A percentile compares a stretch with the other conserved stretches of the same genome.
Evolutionary conservation across 1,139 yeast species (phyloP).

Genomic region (Zygoascus sp.): DNA sequence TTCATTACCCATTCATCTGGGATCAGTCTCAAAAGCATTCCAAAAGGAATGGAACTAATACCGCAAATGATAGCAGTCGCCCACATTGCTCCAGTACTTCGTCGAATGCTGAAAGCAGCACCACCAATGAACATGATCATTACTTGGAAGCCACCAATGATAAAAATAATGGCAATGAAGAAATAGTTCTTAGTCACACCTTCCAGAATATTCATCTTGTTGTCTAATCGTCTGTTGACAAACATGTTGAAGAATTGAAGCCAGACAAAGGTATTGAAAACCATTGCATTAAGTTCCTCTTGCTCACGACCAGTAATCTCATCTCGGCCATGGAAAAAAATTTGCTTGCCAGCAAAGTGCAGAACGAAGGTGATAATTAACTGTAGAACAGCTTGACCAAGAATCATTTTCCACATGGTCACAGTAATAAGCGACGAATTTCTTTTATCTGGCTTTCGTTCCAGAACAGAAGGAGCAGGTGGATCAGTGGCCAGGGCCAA

Average conservation of each 20-base stretch:
- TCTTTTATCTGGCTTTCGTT: slow-evolving; percentile 83
- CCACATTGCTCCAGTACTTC: slow-evolving; percentile 86
- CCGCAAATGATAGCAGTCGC: slow-evolving; percentile 85
- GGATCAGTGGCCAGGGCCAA: slow-evolving; percentile 96
- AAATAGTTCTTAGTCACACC: slow-evolving; percentile 79
- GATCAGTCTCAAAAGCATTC: slow-evolving; percentile 64
- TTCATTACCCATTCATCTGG: slow-evolving; percentile 77
- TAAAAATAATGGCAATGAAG: slow-evolving; percentile 62
- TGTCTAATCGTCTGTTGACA: slow-evolving; percentile 88
- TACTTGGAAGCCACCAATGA: slow-evolving; percentile 81
- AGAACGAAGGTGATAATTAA: slow-evolving; percentile 70
- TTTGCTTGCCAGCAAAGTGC: slow-evolving; percentile 67
- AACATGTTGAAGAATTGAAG: slow-evolving; percentile 90
- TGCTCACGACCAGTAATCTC: slow-evolving; percentile 4
- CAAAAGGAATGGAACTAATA: slow-evolving; percentile 73
- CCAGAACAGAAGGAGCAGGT: slow-evolving; percentile 75
- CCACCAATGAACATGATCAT: slow-evolving; percentile 97
- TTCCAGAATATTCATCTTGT: slow-evolving; percentile 78
- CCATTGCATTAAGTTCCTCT: slow-evolving; percentile 63
- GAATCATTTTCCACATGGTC: slow-evolving; percentile 98
- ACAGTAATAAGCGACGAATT: slow-evolving; percentile 73
- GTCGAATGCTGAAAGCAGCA: slow-evolving; percentile 78
- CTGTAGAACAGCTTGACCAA: slow-evolving; percentile 81
- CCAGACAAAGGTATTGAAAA: slow-evolving; percentile 97
- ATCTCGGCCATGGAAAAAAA: slow-evolving; percentile 45